Conservation (phyloP, 352 stramenopile genomes). For the Phytophthora uliginosa region DNA sequence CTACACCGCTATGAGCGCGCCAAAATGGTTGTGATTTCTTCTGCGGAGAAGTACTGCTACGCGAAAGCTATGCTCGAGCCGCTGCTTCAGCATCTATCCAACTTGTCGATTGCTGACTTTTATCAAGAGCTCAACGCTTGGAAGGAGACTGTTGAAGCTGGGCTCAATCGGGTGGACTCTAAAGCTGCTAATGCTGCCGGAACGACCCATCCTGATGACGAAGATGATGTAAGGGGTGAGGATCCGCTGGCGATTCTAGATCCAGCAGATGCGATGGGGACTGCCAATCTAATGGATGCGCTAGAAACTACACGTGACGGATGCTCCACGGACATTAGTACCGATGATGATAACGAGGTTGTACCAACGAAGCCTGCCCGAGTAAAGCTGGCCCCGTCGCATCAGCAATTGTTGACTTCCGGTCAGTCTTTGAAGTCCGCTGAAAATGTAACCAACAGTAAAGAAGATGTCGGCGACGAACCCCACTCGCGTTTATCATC, state of each 20-base stretch:
- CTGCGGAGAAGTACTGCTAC: not conserved
- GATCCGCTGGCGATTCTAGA: not conserved
- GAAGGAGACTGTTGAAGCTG: conserved; percentile 15
- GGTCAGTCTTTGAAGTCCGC: not conserved
- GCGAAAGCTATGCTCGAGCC: conserved; percentile 6
- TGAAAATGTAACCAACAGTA: not conserved
- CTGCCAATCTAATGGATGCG: conserved; percentile 4
- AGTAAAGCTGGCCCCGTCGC: too few relatives aligned
- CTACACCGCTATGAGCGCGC: not conserved
- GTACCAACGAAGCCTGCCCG: not conserved
- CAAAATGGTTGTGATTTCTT: not conserved
- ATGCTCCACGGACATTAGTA: not conserved
- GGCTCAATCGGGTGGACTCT: not conserved
- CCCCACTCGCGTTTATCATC: not conserved
- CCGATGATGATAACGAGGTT: not conserved
- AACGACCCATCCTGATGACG: not conserved
- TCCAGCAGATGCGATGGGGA: conserved; percentile 8
- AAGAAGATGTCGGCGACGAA: not conserved
- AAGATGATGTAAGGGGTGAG: not conserved
- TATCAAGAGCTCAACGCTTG: conserved; percentile 6
- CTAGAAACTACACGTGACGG: conserved; percentile 1
- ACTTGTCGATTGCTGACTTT: conserved; percentile 11
- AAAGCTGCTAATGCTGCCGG: not conserved
- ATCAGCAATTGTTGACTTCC: not conserved
- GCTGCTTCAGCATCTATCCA: conserved; percentile 12